A percentile compares a stretch with the other conserved stretches of the same genome.
These are phyloP conservation scores for Ogataea paraovalis DNA, from an alignment of 805 yeast species.

Conservation along the genomic window DNA sequence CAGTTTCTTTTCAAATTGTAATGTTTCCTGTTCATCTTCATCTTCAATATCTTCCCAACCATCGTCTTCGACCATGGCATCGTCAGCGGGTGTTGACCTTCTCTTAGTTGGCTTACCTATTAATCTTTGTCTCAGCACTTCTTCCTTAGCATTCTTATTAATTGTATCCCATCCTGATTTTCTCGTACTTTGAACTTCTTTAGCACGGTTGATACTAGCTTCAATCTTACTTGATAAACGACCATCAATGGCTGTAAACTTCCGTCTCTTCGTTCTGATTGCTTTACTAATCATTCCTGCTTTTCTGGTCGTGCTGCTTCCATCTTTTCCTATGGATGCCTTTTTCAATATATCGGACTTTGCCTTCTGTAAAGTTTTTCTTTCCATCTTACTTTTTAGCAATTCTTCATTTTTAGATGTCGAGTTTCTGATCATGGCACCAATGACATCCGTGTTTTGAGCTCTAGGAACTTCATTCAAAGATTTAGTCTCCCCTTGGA, in stretches of 20 bases:
- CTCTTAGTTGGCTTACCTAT: not conserved
- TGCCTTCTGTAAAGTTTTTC: slow-evolving; percentile 22
- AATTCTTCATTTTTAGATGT: slow-evolving; percentile 58
- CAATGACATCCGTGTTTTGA: slow-evolving; percentile 54
- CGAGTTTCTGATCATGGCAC: slow-evolving; percentile 63
- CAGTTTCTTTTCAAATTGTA: slow-evolving; percentile 9
- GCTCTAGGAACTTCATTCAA: slow-evolving; percentile 53
- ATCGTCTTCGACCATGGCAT: slow-evolving; percentile 14
- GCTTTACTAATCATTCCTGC: slow-evolving; percentile 24
- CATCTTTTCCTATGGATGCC: slow-evolving; percentile 1
- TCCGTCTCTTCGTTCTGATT: slow-evolving; percentile 37
- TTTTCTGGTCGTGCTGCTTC: slow-evolving; percentile 24
- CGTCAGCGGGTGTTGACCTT: slow-evolving; percentile 1
- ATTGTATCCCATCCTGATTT: slow-evolving; percentile 72
- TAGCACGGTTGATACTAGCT: slow-evolving; percentile 61
- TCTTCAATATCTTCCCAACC: slow-evolving; percentile 23
- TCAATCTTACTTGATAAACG: slow-evolving; percentile 58
- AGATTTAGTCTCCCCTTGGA: slow-evolving; percentile 37
- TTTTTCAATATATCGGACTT: not conserved
- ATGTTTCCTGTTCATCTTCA: slow-evolving; percentile 6
- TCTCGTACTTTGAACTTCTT: slow-evolving; percentile 55
- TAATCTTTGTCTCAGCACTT: slow-evolving; percentile 14
- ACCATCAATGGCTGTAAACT: slow-evolving; percentile 50
- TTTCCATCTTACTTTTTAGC: slow-evolving; percentile 51
- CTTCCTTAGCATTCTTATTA: slow-evolving; percentile 43